Conservation (phyloP, 2,329 filamentous ascomycete species). For the Epichloe sibirici region DNA sequence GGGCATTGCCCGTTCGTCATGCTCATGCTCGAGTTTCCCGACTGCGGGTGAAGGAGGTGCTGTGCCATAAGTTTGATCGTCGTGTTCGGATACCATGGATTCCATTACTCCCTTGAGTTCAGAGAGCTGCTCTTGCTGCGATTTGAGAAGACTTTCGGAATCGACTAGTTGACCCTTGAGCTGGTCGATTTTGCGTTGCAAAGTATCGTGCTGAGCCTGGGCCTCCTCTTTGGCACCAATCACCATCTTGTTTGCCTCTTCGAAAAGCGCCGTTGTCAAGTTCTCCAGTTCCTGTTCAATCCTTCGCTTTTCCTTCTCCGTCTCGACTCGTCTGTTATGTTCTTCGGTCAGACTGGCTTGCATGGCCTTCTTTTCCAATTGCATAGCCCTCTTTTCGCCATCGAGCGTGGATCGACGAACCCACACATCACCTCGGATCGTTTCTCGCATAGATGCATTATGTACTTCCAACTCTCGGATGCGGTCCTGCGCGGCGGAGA, state of each 20-base stretch:
- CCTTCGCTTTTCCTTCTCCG: constrained; percentile 69
- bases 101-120: constrained; percentile 92
- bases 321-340: constrained; percentile 47
- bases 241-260: constrained; percentile 98
- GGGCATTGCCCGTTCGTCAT: constrained; percentile 25
- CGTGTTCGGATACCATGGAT: constrained; percentile 61
- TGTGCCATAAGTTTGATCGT: constrained; percentile 60
- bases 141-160: constrained; percentile 72
- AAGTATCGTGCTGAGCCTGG: constrained; percentile 66
- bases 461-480: constrained; percentile 54
- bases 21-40: constrained; percentile 51
- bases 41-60: constrained; percentile 72
- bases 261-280: constrained; percentile 84
- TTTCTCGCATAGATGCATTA: constrained; percentile 57
- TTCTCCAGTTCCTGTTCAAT: constrained; percentile 90
- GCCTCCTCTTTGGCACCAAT: constrained; percentile 78
- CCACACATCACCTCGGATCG: constrained; percentile 62
- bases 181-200: constrained; percentile 79
- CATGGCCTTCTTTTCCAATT: constrained; percentile 46
- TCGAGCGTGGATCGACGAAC: constrained; percentile 66
- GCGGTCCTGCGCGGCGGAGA: constrained; percentile 58
- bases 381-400: constrained; percentile 50
- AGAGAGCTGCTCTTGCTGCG: constrained; percentile 83
- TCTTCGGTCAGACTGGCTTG: constrained; percentile 51
- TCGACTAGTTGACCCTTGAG: constrained; percentile 76